Conservation (phyloP, 2,329 filamentous ascomycete species). For the Chrysoporthe puriensis region DNA sequence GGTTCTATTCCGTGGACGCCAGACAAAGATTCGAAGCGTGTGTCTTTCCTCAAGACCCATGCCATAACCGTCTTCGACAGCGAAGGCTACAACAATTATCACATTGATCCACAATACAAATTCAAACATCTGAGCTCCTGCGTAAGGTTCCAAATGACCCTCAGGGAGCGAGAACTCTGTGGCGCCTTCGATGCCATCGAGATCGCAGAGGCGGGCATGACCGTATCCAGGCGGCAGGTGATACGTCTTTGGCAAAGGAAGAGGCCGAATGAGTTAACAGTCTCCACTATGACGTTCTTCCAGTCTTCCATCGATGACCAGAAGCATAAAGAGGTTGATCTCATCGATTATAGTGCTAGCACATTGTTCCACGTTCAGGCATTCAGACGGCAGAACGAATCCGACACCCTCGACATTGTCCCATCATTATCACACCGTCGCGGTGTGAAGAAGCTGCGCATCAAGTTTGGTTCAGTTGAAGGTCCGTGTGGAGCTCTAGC, state of each 20-base stretch:
- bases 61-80: conserved; percentile 18
- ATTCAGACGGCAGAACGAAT: background rate
- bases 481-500: background rate
- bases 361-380: conserved; percentile 1
- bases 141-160: conserved; percentile 7
- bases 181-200: conserved; percentile 10
- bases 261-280: background rate
- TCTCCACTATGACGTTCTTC: conserved; percentile 19
- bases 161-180: conserved; percentile 13
- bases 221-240: conserved; percentile 14
- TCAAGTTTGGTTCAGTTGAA: conserved; percentile 8
- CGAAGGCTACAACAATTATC: conserved; percentile 20
- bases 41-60: conserved; percentile 11
- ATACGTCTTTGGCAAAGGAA: conserved; percentile 15
- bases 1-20: conserved; percentile 18
- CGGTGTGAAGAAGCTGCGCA: conserved; percentile 7
- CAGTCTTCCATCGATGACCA: background rate
- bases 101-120: conserved; percentile 18
- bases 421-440: background rate
- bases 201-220: background rate
- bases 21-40: conserved; percentile 13
- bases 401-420: background rate
- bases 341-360: conserved; percentile 3
- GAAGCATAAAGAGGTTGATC: conserved; percentile 8
- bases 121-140: conserved; percentile 6